Evolutionary conservation across 352 stramenopile species (phyloP), one percentile per base, ranked within the genome.

Genomic region (Phytophthora megakarya): DNA sequence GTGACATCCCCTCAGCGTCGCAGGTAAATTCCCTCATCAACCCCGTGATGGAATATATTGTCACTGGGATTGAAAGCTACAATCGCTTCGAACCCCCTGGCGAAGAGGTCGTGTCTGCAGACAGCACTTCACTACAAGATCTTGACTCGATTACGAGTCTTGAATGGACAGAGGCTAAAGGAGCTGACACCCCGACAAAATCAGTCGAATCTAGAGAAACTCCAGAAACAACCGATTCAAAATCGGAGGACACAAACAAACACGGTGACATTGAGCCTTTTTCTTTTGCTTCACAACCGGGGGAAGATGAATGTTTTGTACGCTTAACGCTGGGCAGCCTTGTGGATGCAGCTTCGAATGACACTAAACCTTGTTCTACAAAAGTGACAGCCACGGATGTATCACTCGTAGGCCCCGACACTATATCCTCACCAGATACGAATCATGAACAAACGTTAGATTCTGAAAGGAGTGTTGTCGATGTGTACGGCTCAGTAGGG

Each of bases 251-350:
- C 48, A 32, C 38, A 52, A 19, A 59, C 47, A 65, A 65, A 60
- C 47, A 60, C 16, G 18, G 35, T 68, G 44, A 40, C 33, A 52
- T 64, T 52, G 37, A 64, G 28, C 21, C 22, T 19, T 60, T 60
- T 51, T 43, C 23, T 28, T 42, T 46, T 32, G 22, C 18, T 39
- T 39, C 26, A 16, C 6, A 38, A 22, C 23, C 59, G 21, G 46
- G 58, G 15, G 45, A 54, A 16, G 53, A 39, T 19, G 37, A 55
- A 22, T 3, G 25, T 40, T 45, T 43, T 42, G 46, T 61, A 43
- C 30, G 9, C 9, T 21, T 37, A 13, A 28, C 40, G 28, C n/a
- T 70, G 28, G 39, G 46, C 22, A 65, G 11, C 6, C 25, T 64
- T 22, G 12, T 67, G 22, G 35, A 67, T 48, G 33, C n/a, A 26